phyloP scores from a whole-genome alignment of 129 eudicot genomes.

The Oenanthe sinensis region DNA sequence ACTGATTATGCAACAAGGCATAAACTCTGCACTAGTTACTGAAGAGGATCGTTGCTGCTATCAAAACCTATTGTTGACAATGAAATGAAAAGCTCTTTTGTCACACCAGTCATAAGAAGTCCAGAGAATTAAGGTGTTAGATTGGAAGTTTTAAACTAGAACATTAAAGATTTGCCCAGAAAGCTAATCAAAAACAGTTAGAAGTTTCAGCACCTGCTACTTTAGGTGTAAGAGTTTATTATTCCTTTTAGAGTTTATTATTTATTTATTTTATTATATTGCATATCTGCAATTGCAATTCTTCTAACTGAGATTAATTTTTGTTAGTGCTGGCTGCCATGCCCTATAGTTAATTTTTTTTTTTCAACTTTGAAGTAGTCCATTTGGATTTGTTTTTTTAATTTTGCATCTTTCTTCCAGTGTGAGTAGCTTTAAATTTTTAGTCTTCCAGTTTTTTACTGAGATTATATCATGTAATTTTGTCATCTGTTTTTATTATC shows the following conservation, averaged over 20 bases:
- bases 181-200: slow-evolving; percentile 5
- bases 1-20: neutral
- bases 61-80: neutral
- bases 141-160: slow-evolving; percentile 3
- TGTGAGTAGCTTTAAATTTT: neutral
- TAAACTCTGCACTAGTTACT: neutral
- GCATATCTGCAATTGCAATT: slow-evolving; percentile 4
- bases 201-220: slow-evolving; percentile 2
- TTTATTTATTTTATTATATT: neutral
- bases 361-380: neutral
- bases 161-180: slow-evolving; percentile 5
- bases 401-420: neutral
- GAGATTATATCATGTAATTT: neutral
- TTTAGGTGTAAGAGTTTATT: neutral
- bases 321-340: slow-evolving; percentile 1
- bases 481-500: neutral
- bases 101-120: neutral
- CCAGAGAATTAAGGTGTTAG: neutral
- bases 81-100: neutral
- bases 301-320: neutral
- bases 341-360: neutral
- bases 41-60: neutral
- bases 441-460: neutral
- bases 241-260: neutral
- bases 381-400: neutral